Evolutionary conservation across 768 basidiomycete species (phyloP), one percentile per base, ranked within the genome.

Genomic region (Mrakia hoshinonis): DNA sequence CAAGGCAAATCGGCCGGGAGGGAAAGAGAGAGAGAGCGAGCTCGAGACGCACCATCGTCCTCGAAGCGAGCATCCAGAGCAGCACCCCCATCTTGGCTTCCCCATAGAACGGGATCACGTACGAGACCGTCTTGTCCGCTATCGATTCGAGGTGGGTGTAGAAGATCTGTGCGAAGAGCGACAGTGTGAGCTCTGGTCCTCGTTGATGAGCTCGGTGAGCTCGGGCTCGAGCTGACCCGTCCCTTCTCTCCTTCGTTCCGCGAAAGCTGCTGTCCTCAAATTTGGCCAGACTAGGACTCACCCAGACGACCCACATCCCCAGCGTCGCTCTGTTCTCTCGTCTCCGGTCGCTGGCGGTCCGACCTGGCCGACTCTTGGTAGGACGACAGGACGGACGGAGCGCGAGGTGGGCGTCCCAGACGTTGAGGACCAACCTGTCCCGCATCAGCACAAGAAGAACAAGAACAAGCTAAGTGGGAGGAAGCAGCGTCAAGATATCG

Each of bases 61-160:
- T 52, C 3, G 65, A 61, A 13, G 55, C 51, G 11, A 72, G 55
- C 43, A 67, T 38, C 46, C 49, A 72, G 4, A 67, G 18, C 13
- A 72, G 55, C 6, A 72, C 10, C 3, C 10, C 47, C 36, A 66
- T 65, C 70, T 72, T 72, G 58, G 67, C 47, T 54, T 72, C 65
- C 12, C 34, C 39, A 55, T 72, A 67, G 36, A 72, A 67, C 4
- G 70, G 70, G 7, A 72, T 0, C 31, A 72, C n/a, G n/a, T 48
- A 72, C 34, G 43, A 55, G n/a, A 67, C 6, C 0, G 65, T 72
- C n/a, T 22, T 38, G 34, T 72, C 70, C 11, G 63, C 29, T 11
- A 67, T 0, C 24, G n/a, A 4, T n/a, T 67, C 70, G 55, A 62
- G 0, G 24, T 49, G 46, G 20, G 31, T 55, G n/a, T 58, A 67